phyloP scores from a whole-genome alignment of 495 filamentous ascomycete genomes.

The Recurvomyces mirabilis region DNA sequence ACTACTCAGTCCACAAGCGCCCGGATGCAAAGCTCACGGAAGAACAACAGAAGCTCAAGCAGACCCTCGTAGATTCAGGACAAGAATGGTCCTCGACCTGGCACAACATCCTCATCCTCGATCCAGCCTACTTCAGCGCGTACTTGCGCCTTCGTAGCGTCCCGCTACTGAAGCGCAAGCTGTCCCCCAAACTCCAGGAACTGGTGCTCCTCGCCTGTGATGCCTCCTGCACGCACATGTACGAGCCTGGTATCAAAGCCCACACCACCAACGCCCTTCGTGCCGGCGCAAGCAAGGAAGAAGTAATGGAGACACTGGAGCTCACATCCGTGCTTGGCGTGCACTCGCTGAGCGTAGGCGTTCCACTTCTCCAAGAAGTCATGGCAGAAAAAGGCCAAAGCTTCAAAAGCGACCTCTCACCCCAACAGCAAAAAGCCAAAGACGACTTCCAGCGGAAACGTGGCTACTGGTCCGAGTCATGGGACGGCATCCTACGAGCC shows the following conservation, averaged over 20 bases:
- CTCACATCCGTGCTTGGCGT: conserved; percentile 34
- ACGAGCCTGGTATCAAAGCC: conserved; percentile 29
- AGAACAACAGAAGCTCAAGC: conserved; percentile 7
- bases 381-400: conserved; percentile 30
- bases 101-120: conserved; percentile 23
- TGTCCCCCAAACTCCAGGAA: conserved; percentile 32
- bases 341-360: conserved; percentile 37
- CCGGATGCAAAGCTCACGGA: background rate
- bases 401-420: conserved; percentile 14
- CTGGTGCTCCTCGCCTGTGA: conserved; percentile 33
- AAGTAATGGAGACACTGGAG: conserved; percentile 34
- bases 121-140: conserved; percentile 30
- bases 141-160: conserved; percentile 24
- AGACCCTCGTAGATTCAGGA: conserved; percentile 3
- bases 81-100: conserved; percentile 1
- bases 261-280: conserved; percentile 26
- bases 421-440: conserved; percentile 24
- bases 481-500: conserved; percentile 32
- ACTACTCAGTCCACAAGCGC: conserved; percentile 4
- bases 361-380: conserved; percentile 34
- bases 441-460: conserved; percentile 27
- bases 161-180: conserved; percentile 26
- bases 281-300: conserved; percentile 29
- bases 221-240: conserved; percentile 32
- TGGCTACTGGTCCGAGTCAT: conserved; percentile 37